Conservation (phyloP, 352 stramenopile genomes). For the Pythium phragmiticola region DNA sequence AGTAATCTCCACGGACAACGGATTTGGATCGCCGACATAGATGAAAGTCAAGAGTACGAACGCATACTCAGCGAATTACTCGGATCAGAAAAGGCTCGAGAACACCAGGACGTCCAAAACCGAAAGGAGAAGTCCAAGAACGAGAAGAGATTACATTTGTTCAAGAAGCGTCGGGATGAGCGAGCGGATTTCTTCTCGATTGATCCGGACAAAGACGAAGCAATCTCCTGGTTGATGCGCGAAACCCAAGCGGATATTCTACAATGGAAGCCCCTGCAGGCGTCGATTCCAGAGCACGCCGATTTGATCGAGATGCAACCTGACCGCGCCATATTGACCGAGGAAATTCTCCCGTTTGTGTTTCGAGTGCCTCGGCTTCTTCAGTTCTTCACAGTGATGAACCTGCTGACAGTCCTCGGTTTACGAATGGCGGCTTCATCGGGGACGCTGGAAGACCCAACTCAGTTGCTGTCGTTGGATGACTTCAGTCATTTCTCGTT, state of each 20-base stretch:
- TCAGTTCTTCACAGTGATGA: constrained; percentile 35
- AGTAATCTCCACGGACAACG: constrained; percentile 83
- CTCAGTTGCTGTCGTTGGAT: constrained; percentile 39
- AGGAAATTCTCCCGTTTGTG: constrained; percentile 81
- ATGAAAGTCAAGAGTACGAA: constrained; percentile 71
- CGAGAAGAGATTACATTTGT: neutral
- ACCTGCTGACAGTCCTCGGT: constrained; percentile 48
- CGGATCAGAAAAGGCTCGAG: constrained; percentile 38
- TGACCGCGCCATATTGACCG: constrained; percentile 58
- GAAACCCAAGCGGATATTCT: constrained; percentile 32
- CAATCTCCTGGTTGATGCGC: constrained; percentile 49
- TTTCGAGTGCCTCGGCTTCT: constrained; percentile 44
- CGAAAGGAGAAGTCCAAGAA: constrained; percentile 37
- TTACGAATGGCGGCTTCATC: constrained; percentile 26
- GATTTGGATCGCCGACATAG: constrained; percentile 57
- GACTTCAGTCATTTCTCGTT: constrained; percentile 32
- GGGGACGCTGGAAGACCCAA: neutral
- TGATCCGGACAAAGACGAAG: constrained; percentile 36
- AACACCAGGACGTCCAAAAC: constrained; percentile 29
- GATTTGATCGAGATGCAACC: constrained; percentile 58
- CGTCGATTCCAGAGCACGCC: constrained; percentile 42
- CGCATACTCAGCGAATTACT: constrained; percentile 71
- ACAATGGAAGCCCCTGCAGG: constrained; percentile 61
- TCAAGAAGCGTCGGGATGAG: constrained; percentile 52
- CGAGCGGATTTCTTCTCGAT: constrained; percentile 39